These are phyloP conservation scores for Strigomonas oncopelti DNA, from an alignment of 208 protist genomes.

Conservation along the genomic window DNA sequence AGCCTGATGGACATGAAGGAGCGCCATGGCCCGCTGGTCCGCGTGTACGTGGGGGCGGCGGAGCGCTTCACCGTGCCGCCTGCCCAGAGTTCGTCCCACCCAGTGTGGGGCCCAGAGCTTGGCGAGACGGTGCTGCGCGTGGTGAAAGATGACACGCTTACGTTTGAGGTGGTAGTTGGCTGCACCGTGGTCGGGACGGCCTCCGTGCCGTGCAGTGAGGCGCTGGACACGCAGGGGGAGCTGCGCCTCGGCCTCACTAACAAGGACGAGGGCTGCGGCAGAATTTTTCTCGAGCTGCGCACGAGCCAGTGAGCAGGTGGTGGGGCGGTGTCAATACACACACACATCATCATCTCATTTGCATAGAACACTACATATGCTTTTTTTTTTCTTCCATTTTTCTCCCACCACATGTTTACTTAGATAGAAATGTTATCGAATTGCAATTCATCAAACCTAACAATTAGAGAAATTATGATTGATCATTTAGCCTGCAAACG, in stretches of 20 bases:
- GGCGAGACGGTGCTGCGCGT: constrained; percentile 23
- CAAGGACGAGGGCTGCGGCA: constrained; percentile 3
- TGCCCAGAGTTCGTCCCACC: constrained; percentile 24
- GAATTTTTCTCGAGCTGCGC: constrained; percentile 6
- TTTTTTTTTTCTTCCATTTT: constrained; percentile 3
- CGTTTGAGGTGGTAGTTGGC: constrained; percentile 57
- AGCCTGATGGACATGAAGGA: constrained; percentile 37
- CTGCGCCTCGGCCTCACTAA: background rate
- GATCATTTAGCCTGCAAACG: no score
- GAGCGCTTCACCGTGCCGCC: constrained; percentile 37
- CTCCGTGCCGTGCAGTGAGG: background rate
- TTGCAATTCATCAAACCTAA: no score
- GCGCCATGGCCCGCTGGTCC: constrained; percentile 42
- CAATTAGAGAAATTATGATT: no score
- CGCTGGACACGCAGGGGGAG: background rate
- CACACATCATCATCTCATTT: no score
- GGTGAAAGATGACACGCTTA: constrained; percentile 21
- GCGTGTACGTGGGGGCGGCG: constrained; percentile 40
- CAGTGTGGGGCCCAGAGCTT: constrained; percentile 41
- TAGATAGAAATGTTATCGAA: no score
- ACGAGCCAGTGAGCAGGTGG: background rate
- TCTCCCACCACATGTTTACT: no score
- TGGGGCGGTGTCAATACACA: background rate
- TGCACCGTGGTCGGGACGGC: constrained; percentile 9
- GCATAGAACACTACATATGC: background rate